Evolutionary conservation across 2,329 filamentous ascomycete genomes (phyloP).

Genomic region (Pseudonectria foliicola): DNA sequence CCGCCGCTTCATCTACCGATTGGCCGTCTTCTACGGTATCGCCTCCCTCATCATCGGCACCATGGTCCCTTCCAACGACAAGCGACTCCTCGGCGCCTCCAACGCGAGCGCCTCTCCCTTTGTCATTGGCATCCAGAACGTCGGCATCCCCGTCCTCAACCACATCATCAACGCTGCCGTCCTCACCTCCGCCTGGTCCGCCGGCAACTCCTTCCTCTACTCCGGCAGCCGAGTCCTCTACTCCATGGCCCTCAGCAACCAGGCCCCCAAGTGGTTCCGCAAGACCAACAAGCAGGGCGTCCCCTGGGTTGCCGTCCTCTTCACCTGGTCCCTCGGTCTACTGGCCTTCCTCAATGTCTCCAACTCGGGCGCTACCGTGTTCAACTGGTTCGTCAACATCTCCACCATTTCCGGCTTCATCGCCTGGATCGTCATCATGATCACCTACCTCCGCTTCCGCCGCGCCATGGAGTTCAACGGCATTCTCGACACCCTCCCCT

Average conservation of each 20-base stretch:
- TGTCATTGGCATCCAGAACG: conserved; percentile 58
- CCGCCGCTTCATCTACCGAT: conserved; percentile 53
- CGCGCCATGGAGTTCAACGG: conserved; percentile 45
- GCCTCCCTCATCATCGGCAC: conserved; percentile 54
- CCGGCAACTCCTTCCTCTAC: conserved; percentile 56
- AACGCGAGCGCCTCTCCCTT: conserved; percentile 53
- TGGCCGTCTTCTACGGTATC: conserved; percentile 58
- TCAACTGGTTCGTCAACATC: conserved; percentile 65
- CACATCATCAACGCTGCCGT: conserved; percentile 62
- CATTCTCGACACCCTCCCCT: conserved; percentile 41
- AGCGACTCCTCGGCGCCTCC: conserved; percentile 50
- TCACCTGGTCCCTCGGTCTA: conserved; percentile 51
- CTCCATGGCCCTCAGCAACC: conserved; percentile 57
- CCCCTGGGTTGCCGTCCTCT: conserved; percentile 46
- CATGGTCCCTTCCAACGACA: conserved; percentile 58
- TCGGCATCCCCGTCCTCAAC: conserved; percentile 56
- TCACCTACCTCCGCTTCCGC: conserved; percentile 54
- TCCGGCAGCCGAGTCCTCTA: conserved; percentile 63
- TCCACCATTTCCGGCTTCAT: conserved; percentile 56
- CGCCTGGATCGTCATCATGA: conserved; percentile 51
- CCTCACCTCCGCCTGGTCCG: conserved; percentile 57
- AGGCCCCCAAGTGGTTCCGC: conserved; percentile 56
- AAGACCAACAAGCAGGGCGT: conserved; percentile 55
- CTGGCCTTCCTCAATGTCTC: conserved; percentile 65
- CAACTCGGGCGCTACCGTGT: conserved; percentile 54